Conservation (phyloP, 2,329 filamentous ascomycete species). For the Xylaria sp. region DNA sequence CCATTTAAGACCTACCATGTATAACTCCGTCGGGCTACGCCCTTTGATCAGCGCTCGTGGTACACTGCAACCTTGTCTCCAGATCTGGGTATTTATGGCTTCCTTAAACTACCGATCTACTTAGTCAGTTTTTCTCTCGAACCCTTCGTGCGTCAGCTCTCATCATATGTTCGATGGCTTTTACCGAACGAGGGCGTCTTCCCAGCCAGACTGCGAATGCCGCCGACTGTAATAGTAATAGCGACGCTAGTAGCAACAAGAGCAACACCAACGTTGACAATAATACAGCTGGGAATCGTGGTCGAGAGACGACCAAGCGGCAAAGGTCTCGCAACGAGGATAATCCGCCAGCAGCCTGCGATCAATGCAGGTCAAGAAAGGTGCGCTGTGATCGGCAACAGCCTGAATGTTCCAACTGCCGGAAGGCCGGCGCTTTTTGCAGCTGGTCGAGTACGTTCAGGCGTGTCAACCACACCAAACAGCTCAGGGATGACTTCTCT, state of each 20-base stretch:
- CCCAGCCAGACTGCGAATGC: slow-evolving; percentile 12
- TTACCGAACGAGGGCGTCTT: slow-evolving; percentile 20
- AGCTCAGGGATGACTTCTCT: slow-evolving; percentile 27
- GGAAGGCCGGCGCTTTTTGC: slow-evolving; percentile 17
- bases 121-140: background rate
- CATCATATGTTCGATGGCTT: slow-evolving; percentile 20
- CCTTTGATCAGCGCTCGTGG: background rate
- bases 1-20: slow-evolving; percentile 3
- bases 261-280: slow-evolving; percentile 14
- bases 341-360: slow-evolving; percentile 25
- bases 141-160: background rate
- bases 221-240: slow-evolving; percentile 17
- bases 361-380: slow-evolving; percentile 27
- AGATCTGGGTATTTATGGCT: slow-evolving; percentile 6
- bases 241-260: slow-evolving; percentile 21
- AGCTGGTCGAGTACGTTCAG: slow-evolving; percentile 25
- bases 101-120: background rate
- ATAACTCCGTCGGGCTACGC: background rate
- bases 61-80: slow-evolving; percentile 11
- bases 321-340: slow-evolving; percentile 26
- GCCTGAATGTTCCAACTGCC: slow-evolving; percentile 23
- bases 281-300: slow-evolving; percentile 1
- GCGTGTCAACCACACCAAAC: slow-evolving; percentile 28
- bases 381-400: slow-evolving; percentile 28
- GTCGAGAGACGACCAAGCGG: slow-evolving; percentile 17